A percentile compares a stretch with the other conserved stretches of the same genome.
phyloP scores from a whole-genome alignment of 768 basidiomycete species.

The Russula griseocarnosa region DNA sequence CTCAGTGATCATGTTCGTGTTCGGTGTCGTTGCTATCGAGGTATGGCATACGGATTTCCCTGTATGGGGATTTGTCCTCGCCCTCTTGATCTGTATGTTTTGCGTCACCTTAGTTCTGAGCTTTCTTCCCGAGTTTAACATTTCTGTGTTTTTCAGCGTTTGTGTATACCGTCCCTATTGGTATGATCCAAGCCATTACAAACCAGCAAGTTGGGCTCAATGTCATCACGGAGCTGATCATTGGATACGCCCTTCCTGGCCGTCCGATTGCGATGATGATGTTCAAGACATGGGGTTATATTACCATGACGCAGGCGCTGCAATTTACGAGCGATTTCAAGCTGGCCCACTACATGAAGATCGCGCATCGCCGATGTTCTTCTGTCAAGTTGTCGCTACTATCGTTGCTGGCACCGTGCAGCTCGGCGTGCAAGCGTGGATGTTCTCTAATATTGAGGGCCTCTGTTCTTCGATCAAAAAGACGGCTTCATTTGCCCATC shows the following conservation, averaged over 20 bases:
- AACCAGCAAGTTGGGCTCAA: constrained; percentile 74
- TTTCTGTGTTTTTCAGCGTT: constrained; percentile 30
- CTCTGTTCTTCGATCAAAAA: constrained; percentile 54
- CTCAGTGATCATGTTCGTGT: constrained; percentile 56
- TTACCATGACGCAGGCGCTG: constrained; percentile 64
- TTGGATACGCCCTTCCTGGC: constrained; percentile 76
- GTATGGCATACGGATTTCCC: constrained; percentile 72
- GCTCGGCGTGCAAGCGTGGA: constrained; percentile 73
- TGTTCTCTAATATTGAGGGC: constrained; percentile 63
- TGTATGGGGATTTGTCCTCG: constrained; percentile 68
- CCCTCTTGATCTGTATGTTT: constrained; percentile 53
- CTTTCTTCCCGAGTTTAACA: not conserved
- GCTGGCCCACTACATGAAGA: constrained; percentile 67
- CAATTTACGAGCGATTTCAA: constrained; percentile 74
- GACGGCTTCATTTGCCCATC: constrained; percentile 68
- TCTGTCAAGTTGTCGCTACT: constrained; percentile 61
- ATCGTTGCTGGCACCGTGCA: constrained; percentile 68
- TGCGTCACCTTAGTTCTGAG: not conserved
- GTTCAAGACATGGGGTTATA: constrained; percentile 82
- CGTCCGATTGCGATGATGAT: constrained; percentile 79
- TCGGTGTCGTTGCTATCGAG: constrained; percentile 67
- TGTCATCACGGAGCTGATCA: constrained; percentile 77
- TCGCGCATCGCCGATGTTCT: constrained; percentile 75
- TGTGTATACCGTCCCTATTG: constrained; percentile 49
- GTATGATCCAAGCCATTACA: constrained; percentile 67